Evolutionary conservation across 2,329 filamentous ascomycete genomes (phyloP).

Genomic region (Cladosporium austrohemisphaericum): DNA sequence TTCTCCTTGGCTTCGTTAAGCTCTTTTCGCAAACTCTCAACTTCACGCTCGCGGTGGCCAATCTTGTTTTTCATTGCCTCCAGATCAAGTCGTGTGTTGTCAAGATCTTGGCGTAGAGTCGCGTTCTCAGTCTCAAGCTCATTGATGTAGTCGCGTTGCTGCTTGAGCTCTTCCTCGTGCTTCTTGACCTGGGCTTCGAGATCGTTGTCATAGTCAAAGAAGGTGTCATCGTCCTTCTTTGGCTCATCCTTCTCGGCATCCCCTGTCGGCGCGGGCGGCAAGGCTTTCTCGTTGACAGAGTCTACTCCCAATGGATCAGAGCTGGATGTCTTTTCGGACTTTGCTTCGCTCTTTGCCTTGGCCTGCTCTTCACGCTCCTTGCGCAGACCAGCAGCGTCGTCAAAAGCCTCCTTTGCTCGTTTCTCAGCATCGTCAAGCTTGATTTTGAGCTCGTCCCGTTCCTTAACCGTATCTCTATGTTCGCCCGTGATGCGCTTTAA

Average conservation of each 20-base stretch:
- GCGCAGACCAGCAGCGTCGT: constrained; percentile 60
- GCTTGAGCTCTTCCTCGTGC: constrained; percentile 65
- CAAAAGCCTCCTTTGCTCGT: constrained; percentile 57
- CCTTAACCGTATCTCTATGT: constrained; percentile 37
- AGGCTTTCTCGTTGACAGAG: constrained; percentile 21
- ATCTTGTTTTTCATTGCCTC: constrained; percentile 49
- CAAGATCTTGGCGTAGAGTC: constrained; percentile 65
- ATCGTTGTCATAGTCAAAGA: constrained; percentile 91
- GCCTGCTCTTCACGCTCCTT: constrained; percentile 27
- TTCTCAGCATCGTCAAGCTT: constrained; percentile 68
- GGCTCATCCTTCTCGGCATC: constrained; percentile 18
- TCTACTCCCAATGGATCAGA: constrained; percentile 8
- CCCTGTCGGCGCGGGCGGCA: constrained; percentile 1
- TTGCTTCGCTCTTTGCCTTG: constrained; percentile 3
- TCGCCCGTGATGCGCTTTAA: constrained; percentile 73
- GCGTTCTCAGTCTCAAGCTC: constrained; percentile 66
- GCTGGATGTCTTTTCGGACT: neutral
- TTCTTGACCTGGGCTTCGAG: constrained; percentile 71
- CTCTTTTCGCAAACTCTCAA: constrained; percentile 30
- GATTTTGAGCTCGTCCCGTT: constrained; percentile 76
- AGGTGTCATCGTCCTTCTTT: constrained; percentile 57
- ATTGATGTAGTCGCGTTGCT: constrained; percentile 59
- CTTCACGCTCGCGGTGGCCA: constrained; percentile 21
- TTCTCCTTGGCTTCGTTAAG: constrained; percentile 38
- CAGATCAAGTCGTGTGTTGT: constrained; percentile 39